Evolutionary conservation across 2,329 filamentous ascomycete genomes (phyloP), one percentile per base, ranked within the genome.

Genomic region (Diplodia corticola): DNA sequence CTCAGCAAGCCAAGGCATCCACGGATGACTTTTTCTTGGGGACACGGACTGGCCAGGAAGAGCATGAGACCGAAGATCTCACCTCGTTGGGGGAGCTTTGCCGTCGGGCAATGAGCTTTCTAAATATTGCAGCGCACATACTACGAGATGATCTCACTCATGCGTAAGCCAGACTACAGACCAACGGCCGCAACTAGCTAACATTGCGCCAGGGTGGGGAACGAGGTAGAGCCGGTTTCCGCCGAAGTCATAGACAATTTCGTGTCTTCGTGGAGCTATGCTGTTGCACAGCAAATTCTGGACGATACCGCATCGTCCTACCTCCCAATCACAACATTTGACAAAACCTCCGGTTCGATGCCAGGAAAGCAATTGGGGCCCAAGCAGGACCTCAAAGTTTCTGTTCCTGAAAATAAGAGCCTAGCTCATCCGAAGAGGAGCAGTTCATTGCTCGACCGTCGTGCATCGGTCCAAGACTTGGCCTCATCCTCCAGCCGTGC

Each of bases 1-100:
- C 64, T 28, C 55, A 51, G 35, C 64, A 66, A 53, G 55, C 70
- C 7, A 75, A 76, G 64, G 71, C 69, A 12, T 75, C 75, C 9
- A 65, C 71, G 6, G 76, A 78, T 63, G 75, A 78, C 64, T 71
- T 72, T 37, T 70, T 68, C 54, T 63, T 75, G 13, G 73, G 75
- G 9, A 74, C 70, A 54, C 74, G 69, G 26, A 71, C 71, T 5
- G 67, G 55, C 35, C 64, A 64, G 22, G 59, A 68, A 20, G 20
- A 68, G 0, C 85, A 88, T 49, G 89, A 91, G 68, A 76, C 84
- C 0, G 92, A 96, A 75, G 90, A 96, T 71, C 79, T 97, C 26
- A 81, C 86, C 10, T 87, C 93, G 68, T 84, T 97, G n/a, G 90
- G 92, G 1, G 93, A 98, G 73, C 87, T 97, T 30, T 96, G 93